phyloP scores from a whole-genome alignment of 192 early-diverging fungal species.

The Neocallimastix lanati region DNA sequence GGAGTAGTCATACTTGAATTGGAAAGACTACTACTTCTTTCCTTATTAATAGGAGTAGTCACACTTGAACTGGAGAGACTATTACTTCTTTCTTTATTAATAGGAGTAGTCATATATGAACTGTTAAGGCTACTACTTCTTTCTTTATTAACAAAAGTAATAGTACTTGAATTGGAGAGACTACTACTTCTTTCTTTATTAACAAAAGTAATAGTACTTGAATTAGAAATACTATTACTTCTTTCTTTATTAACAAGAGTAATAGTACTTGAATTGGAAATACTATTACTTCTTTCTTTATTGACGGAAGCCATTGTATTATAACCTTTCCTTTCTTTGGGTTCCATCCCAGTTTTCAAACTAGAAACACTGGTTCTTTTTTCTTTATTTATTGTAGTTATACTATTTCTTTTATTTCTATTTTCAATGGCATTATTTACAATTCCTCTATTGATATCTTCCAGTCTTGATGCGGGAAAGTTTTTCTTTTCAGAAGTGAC shows the following conservation, averaged over 20 bases:
- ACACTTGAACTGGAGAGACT: too few relatives aligned
- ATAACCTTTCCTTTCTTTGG: neutral
- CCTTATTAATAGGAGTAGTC: too few relatives aligned
- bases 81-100: too few relatives aligned
- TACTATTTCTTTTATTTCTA: neutral
- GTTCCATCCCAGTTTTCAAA: neutral
- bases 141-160: neutral
- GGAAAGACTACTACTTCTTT: too few relatives aligned
- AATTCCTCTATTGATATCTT: neutral
- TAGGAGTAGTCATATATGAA: too few relatives aligned
- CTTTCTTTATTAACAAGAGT: too few relatives aligned
- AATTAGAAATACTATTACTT: neutral
- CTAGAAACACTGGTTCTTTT: neutral
- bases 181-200: neutral
- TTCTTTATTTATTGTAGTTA: neutral
- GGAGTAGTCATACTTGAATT: too few relatives aligned
- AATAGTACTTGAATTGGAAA: too few relatives aligned
- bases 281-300: neutral
- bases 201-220: neutral
- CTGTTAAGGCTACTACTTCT: too few relatives aligned
- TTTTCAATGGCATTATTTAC: neutral
- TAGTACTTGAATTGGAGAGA: neutral
- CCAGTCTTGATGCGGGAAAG: neutral
- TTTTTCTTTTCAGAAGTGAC: neutral
- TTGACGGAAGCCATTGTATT: neutral